Evolutionary conservation across 2,329 filamentous ascomycete species (phyloP).

Genomic region (Trichoderma breve): DNA sequence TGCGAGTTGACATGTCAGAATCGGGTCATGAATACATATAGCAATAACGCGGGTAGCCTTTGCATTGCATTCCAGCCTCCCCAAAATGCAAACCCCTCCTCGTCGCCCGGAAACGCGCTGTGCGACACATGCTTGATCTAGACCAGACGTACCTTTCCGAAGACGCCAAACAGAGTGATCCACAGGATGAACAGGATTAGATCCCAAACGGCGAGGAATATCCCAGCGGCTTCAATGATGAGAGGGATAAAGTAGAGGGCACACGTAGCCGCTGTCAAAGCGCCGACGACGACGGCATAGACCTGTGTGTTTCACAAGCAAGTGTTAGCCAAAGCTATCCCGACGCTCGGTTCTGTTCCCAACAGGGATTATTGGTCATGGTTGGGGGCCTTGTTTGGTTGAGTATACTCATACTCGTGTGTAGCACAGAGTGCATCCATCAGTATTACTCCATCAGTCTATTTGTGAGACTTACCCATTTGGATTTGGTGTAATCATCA

Average conservation of each 20-base stretch:
- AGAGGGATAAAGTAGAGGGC: constrained; percentile 65
- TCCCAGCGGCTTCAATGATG: constrained; percentile 48
- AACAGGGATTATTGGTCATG: background rate
- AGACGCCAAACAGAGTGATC: constrained; percentile 79
- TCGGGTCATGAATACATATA: background rate
- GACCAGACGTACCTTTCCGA: constrained; percentile 58
- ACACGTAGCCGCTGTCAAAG: constrained; percentile 62
- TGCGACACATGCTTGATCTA: background rate
- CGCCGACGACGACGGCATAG: constrained; percentile 70
- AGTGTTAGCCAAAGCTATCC: constrained; percentile 1
- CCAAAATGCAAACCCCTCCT: background rate
- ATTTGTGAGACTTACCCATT: constrained; percentile 57
- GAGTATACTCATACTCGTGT: background rate
- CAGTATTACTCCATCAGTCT: background rate
- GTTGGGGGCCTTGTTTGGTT: background rate
- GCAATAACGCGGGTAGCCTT: background rate
- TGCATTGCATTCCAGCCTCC: background rate
- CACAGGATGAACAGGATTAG: constrained; percentile 72
- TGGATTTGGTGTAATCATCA: constrained; percentile 55
- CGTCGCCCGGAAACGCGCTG: background rate
- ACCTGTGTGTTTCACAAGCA: constrained; percentile 43
- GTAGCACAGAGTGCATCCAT: background rate
- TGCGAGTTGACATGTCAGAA: constrained; percentile 22
- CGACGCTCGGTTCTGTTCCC: background rate
- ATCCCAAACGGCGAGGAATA: constrained; percentile 65